A percentile compares a stretch with the other conserved stretches of the same genome.
Conservation (phyloP, 495 filamentous ascomycete species). For the Talaromyces borbonicus region DNA sequence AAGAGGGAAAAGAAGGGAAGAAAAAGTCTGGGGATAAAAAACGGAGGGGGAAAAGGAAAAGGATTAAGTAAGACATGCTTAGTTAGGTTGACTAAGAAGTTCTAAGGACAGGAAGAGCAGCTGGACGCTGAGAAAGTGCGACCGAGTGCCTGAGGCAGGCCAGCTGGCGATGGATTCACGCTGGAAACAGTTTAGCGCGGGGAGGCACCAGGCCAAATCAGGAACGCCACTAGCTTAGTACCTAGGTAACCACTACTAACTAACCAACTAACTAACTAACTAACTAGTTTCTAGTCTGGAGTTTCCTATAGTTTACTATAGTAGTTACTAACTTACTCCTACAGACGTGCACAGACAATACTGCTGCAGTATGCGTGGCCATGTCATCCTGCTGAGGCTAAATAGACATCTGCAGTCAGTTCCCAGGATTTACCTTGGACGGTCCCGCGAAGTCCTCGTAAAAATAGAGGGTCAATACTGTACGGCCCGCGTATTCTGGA, state of each 20-base stretch:
- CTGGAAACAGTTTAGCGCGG: neutral
- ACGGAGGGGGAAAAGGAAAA: slow-evolving; percentile 8
- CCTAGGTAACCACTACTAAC: neutral
- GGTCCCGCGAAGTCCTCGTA: too few relatives aligned
- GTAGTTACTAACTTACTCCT: too few relatives aligned
- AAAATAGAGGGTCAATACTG: too few relatives aligned
- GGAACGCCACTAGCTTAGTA: neutral
- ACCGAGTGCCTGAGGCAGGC: slow-evolving; percentile 1
- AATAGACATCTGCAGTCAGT: too few relatives aligned
- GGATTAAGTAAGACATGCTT: slow-evolving; percentile 5
- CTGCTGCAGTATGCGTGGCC: too few relatives aligned
- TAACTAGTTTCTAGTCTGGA: neutral
- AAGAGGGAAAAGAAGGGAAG: slow-evolving; percentile 30
- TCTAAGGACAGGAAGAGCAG: too few relatives aligned
- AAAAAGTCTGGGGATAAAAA: too few relatives aligned
- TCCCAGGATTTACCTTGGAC: too few relatives aligned
- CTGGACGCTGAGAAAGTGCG: neutral
- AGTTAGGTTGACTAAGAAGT: neutral
- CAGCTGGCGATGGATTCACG: neutral
- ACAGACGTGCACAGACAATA: too few relatives aligned
- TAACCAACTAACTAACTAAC: too few relatives aligned
- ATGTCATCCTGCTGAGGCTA: too few relatives aligned
- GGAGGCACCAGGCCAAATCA: neutral
- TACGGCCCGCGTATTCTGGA: too few relatives aligned
- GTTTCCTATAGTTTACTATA: neutral